Evolutionary conservation across 2,329 filamentous ascomycete genomes (phyloP).

Genomic region (Cladophialophora carrionii): DNA sequence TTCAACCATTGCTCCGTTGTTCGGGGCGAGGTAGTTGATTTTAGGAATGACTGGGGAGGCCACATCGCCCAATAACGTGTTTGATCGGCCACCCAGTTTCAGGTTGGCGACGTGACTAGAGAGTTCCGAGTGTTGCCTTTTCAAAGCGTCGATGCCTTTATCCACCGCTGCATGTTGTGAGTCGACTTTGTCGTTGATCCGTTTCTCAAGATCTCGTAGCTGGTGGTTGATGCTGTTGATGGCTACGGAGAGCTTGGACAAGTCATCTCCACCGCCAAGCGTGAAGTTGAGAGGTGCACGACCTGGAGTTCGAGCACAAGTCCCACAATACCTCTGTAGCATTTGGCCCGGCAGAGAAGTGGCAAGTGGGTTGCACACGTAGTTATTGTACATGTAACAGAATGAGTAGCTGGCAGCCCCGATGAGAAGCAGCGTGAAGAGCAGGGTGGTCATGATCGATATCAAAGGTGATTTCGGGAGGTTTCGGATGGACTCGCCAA

Average conservation of each 20-base stretch:
- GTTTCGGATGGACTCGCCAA: conserved; percentile 25
- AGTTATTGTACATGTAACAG: conserved; percentile 32
- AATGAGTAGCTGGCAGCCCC: conserved; percentile 25
- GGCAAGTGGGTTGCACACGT: conserved; percentile 32
- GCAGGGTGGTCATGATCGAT: conserved; percentile 20
- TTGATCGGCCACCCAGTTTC: neutral
- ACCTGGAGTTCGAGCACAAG: conserved; percentile 22
- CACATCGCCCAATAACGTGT: conserved; percentile 23
- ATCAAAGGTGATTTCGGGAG: conserved; percentile 32
- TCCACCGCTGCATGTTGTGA: conserved; percentile 21
- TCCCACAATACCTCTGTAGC: conserved; percentile 35
- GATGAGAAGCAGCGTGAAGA: conserved; percentile 24
- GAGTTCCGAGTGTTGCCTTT: conserved; percentile 32
- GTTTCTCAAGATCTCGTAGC: conserved; percentile 31
- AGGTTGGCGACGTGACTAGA: conserved; percentile 26
- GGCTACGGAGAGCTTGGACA: conserved; percentile 28
- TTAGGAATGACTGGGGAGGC: conserved; percentile 40
- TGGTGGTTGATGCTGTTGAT: conserved; percentile 33
- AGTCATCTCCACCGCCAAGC: conserved; percentile 22
- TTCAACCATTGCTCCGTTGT: conserved; percentile 69
- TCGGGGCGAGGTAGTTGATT: conserved; percentile 73
- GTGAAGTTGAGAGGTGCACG: conserved; percentile 27
- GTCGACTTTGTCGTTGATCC: conserved; percentile 32
- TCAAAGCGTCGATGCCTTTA: conserved; percentile 29
- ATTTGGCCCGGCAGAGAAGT: conserved; percentile 27